Percentiles rank a stretch among this genome's conserved stretches.
Conservation (phyloP, 495 filamentous ascomycete genomes). For the Neurospora sp. region DNA sequence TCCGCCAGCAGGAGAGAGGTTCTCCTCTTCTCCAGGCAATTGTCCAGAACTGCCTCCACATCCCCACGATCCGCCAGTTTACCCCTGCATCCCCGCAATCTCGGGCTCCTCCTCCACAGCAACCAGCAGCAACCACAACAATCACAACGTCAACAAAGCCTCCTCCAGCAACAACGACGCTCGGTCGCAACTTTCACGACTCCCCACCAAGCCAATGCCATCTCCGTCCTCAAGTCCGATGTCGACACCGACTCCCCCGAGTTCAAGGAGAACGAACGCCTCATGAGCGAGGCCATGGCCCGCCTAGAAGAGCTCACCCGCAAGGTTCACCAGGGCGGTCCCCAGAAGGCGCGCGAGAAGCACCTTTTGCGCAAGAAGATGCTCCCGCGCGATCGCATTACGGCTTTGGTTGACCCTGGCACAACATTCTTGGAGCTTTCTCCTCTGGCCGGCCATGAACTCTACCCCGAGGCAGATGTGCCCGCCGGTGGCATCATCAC, state of each 20-base stretch:
- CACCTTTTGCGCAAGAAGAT: conserved; percentile 85
- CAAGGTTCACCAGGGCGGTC: conserved; percentile 63
- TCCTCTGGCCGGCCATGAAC: conserved; percentile 70
- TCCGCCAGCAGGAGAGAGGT: conserved; percentile 23
- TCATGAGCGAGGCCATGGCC: conserved; percentile 64
- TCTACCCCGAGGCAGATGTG: conserved; percentile 68
- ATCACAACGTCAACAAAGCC: conserved; percentile 12
- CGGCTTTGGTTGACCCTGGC: conserved; percentile 77
- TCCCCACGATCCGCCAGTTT: not conserved
- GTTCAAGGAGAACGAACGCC: conserved; percentile 69
- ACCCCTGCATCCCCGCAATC: conserved; percentile 1
- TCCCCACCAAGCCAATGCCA: conserved; percentile 57
- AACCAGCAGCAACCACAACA: conserved; percentile 11
- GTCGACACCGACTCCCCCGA: conserved; percentile 69
- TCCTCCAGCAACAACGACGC: conserved; percentile 19
- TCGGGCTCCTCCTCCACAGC: conserved; percentile 7
- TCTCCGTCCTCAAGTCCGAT: conserved; percentile 65
- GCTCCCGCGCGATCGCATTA: conserved; percentile 83
- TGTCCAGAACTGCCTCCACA: conserved; percentile 9
- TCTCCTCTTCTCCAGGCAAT: conserved; percentile 29
- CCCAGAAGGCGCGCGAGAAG: conserved; percentile 78
- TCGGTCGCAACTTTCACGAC: conserved; percentile 51
- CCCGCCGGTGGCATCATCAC: conserved; percentile 84
- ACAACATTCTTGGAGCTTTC: conserved; percentile 89
- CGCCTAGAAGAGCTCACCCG: conserved; percentile 57